Evolutionary conservation across 148 eudicot species (phyloP), one percentile per base, ranked within the genome.

Genomic region (Vaccinium darrowii): DNA sequence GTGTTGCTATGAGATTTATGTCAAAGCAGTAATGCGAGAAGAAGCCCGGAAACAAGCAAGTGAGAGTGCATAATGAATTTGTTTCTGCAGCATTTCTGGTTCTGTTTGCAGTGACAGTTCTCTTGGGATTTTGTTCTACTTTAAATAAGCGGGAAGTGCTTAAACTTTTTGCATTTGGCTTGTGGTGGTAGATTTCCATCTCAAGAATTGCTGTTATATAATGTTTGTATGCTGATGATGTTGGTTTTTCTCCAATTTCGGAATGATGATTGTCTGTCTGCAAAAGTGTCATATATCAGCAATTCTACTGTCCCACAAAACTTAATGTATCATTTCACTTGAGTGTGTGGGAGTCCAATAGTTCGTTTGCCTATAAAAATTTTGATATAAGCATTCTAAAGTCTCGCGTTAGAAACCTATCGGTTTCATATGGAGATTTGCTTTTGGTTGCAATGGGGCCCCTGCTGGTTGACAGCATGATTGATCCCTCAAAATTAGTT

Each of bases 1-100:
- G 83, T 94, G 94, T 87, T 94, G 93, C 91, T 94, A 95, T 60
- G 98, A 94, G 89, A 85, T 95, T 82, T 95, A 95, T 81, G 95
- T 93, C 50, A 92, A 84, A 89, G 86, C 98, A 58, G 83, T 88
- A 47, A 88, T 79, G 84, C 90, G 92, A 65, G 90, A 91, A 88
- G 96, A 90, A 83, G 93, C 95, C 82, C 82, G 86, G 81, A 90
- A 88, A 67, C 88, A 91, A 57, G 89, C 87, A 65, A 79, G 86
- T 54, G 83, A 81, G 75, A 88, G 84, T 50, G 84, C 89, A 54
- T 79, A 80, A 85, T 84, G 81, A 69, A 65, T 54, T 30, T 39
- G 62, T 25, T 78, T 51, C 56, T 51, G 27, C 36, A 18, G 87
- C 83, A 80, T 25, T 53, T 67, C 51, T 27, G 60, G 13, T 23